Conservation (phyloP, 2,329 filamentous ascomycete genomes). For the Lithohypha guttulata region DNA sequence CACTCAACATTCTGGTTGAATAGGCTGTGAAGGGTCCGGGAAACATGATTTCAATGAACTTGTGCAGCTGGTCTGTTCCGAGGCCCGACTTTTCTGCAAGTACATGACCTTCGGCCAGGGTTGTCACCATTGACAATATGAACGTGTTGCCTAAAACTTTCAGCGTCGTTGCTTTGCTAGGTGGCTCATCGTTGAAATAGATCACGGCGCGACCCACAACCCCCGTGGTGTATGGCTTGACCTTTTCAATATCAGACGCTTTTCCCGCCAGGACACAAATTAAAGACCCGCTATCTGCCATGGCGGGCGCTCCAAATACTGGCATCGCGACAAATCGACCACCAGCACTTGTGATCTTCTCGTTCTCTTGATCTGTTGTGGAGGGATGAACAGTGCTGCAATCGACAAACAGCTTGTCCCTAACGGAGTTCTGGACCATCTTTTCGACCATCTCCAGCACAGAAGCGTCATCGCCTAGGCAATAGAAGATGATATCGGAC, state of each 20-base stretch:
- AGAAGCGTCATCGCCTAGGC: slow-evolving; percentile 66
- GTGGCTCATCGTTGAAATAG: slow-evolving; percentile 58
- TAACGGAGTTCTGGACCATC: slow-evolving; percentile 47
- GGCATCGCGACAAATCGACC: slow-evolving; percentile 66
- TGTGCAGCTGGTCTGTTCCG: slow-evolving; percentile 57
- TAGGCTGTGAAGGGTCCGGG: slow-evolving; percentile 67
- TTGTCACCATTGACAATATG: slow-evolving; percentile 69
- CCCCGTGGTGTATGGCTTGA: slow-evolving; percentile 60
- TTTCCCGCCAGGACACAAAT: slow-evolving; percentile 64
- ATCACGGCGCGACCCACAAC: slow-evolving; percentile 61
- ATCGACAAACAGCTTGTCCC: slow-evolving; percentile 71
- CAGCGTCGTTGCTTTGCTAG: slow-evolving; percentile 57
- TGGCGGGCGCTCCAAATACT: slow-evolving; percentile 34
- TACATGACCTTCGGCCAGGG: slow-evolving; percentile 66
- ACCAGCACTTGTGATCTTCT: slow-evolving; percentile 46
- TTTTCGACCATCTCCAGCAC: slow-evolving; percentile 52
- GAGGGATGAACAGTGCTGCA: slow-evolving; percentile 83
- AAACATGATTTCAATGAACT: slow-evolving; percentile 63
- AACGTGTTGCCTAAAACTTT: slow-evolving; percentile 85
- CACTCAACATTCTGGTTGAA: slow-evolving; percentile 59
- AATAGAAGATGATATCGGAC: slow-evolving; percentile 71
- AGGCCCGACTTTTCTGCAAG: slow-evolving; percentile 72
- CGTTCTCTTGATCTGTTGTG: slow-evolving; percentile 57
- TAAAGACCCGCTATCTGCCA: slow-evolving; percentile 55
- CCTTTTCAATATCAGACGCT: slow-evolving; percentile 47